Percentiles rank a stretch among this genome's conserved stretches.
phyloP scores from a whole-genome alignment of 1,284 basidiomycete genomes.

The Apiotrichum akiyoshidainum region DNA sequence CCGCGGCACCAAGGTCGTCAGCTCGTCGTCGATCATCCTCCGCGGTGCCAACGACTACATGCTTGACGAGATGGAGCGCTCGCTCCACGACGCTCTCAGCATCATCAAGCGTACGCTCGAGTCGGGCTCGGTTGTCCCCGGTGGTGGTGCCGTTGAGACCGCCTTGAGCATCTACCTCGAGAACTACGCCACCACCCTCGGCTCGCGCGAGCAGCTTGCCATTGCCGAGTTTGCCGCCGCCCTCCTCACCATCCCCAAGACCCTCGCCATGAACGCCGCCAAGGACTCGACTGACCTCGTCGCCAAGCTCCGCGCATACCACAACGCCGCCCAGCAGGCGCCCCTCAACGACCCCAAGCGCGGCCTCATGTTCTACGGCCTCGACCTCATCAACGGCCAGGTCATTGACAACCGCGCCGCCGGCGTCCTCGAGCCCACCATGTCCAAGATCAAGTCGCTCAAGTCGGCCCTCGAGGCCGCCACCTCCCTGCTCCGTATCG shows the following conservation, averaged over 20 bases:
- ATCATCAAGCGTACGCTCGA: constrained; percentile 97
- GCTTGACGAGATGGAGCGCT: constrained; percentile 99
- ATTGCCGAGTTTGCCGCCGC: constrained; percentile 97
- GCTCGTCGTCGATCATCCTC: constrained; percentile 85
- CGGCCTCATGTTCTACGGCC: constrained; percentile 85
- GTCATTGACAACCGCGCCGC: constrained; percentile 92
- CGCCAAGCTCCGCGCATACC: constrained; percentile 93
- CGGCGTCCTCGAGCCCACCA: constrained; percentile 92
- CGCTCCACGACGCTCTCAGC: constrained; percentile 89
- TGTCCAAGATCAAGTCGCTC: constrained; percentile 94
- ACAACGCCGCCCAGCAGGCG: constrained; percentile 93
- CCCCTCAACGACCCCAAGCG: constrained; percentile 91
- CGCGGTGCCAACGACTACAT: constrained; percentile 99
- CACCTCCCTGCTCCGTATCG: constrained; percentile 89
- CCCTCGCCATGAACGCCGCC: constrained; percentile 93
- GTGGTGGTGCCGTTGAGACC: constrained; percentile 95
- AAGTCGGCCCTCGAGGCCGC: constrained; percentile 97
- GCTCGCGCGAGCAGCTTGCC: constrained; percentile 95
- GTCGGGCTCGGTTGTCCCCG: constrained; percentile 92
- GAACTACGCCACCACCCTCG: constrained; percentile 97
- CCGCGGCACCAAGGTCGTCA: constrained; percentile 97
- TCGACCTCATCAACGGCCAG: constrained; percentile 90
- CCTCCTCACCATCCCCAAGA: constrained; percentile 92
- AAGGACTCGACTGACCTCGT: constrained; percentile 98
- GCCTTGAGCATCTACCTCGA: constrained; percentile 97